Percentiles rank a stretch among this genome's conserved stretches.
phyloP scores from a whole-genome alignment of 1,284 basidiomycete species.

The Thecaphora thlaspeos region DNA sequence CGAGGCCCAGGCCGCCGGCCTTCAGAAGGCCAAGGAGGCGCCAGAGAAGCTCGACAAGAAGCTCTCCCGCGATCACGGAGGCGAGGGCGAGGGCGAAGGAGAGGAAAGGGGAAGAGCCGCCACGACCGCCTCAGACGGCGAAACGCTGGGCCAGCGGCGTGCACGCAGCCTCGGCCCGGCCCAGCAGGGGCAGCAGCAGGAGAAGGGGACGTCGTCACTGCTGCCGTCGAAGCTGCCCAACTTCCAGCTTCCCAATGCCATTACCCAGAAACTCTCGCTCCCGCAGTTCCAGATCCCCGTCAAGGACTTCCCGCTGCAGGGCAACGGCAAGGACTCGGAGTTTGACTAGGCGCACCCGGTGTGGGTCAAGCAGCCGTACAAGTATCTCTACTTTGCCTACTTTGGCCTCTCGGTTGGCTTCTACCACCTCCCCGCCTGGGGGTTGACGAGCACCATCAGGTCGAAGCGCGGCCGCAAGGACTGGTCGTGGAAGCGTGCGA shows the following conservation, averaged over 20 bases:
- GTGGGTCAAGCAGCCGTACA: conserved; percentile 46
- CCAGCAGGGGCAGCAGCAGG: too few species aligned
- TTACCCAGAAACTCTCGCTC: background rate
- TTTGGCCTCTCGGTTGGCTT: conserved; percentile 48
- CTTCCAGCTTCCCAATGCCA: background rate
- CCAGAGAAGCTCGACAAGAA: background rate
- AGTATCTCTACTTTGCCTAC: conserved; percentile 45
- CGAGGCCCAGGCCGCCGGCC: conserved; percentile 21
- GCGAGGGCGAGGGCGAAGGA: too few species aligned
- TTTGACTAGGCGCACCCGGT: conserved; percentile 43
- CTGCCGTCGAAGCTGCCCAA: background rate
- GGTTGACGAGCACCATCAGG: conserved; percentile 27
- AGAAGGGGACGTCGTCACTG: too few species aligned
- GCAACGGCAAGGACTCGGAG: conserved; percentile 40
- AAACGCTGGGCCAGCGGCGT: background rate
- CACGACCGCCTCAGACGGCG: background rate
- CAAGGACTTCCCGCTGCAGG: conserved; percentile 51
- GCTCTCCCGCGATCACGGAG: background rate
- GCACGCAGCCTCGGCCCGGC: background rate
- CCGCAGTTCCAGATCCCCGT: conserved; percentile 18
- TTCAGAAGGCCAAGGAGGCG: conserved; percentile 3
- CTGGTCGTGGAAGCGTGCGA: conserved; percentile 51
- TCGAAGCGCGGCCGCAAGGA: conserved; percentile 29
- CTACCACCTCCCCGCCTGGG: conserved; percentile 38
- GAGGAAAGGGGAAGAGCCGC: background rate